Conservation (phyloP, 2,329 filamentous ascomycete species). For the Acephala macrosclerotiorum region DNA sequence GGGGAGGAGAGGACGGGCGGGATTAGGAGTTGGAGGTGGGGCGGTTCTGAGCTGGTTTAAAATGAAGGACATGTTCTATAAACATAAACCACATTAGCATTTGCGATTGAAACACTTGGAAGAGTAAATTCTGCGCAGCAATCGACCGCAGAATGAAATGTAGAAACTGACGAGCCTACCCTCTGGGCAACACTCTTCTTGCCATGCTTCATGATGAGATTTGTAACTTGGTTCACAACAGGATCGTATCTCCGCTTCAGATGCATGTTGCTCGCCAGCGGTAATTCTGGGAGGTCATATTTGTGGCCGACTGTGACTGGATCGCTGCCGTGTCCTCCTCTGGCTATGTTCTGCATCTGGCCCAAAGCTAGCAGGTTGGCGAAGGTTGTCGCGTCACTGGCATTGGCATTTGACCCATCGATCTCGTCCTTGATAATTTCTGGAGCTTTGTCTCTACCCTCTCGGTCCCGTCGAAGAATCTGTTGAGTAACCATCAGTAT, state of each 20-base stretch:
- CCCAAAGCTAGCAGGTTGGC: conserved; percentile 42
- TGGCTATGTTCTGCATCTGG: conserved; percentile 40
- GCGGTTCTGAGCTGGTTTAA: conserved; percentile 86
- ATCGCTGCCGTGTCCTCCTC: conserved; percentile 34
- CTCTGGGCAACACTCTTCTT: conserved; percentile 90
- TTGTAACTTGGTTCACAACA: conserved; percentile 85
- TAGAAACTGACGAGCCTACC: conserved; percentile 56
- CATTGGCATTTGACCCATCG: conserved; percentile 39
- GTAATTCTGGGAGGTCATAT: conserved; percentile 74
- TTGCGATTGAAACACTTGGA: not conserved
- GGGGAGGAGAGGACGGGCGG: conserved; percentile 74
- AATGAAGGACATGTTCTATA: conserved; percentile 82
- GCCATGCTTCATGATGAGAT: conserved; percentile 89
- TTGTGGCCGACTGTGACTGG: conserved; percentile 54
- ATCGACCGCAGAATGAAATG: conserved; percentile 35
- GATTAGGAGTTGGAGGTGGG: conserved; percentile 78
- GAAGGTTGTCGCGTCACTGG: conserved; percentile 44
- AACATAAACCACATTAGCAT: conserved; percentile 23
- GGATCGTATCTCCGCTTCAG: conserved; percentile 86
- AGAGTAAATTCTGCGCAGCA: conserved; percentile 28
- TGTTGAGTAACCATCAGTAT: conserved; percentile 44
- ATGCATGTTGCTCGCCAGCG: conserved; percentile 66
- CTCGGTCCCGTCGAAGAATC: conserved; percentile 69
- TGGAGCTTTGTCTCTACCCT: conserved; percentile 67
- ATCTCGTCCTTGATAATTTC: conserved; percentile 70